phyloP scores from a whole-genome alignment of 2,329 filamentous ascomycete genomes.

The Dothideomycetidae sp. region DNA sequence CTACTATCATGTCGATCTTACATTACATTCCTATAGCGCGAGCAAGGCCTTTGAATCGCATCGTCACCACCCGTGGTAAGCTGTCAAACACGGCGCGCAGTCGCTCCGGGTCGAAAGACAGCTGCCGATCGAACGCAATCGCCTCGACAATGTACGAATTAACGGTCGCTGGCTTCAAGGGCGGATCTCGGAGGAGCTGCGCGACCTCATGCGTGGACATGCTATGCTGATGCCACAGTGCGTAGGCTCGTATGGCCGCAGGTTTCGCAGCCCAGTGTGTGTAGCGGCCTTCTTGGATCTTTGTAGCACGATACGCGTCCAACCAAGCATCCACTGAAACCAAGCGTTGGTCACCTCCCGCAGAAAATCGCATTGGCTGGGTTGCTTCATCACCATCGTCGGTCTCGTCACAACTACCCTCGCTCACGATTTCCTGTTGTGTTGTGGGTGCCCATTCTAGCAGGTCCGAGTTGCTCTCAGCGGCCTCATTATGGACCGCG shows the following conservation, averaged over 20 bases:
- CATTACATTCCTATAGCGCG: conserved; percentile 9
- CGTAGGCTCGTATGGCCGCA: conserved; percentile 43
- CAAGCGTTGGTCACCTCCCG: conserved; percentile 9
- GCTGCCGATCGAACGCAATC: conserved; percentile 33
- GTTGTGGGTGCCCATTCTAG: conserved; percentile 11
- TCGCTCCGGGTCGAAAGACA: conserved; percentile 33
- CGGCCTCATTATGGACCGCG: neutral
- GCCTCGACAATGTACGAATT: conserved; percentile 45
- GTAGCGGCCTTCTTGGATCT: neutral
- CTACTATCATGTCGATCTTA: too few relatives aligned
- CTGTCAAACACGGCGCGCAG: conserved; percentile 15
- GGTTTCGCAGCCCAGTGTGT: neutral
- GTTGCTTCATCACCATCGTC: conserved; percentile 16
- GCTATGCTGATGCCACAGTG: conserved; percentile 46
- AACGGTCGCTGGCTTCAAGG: conserved; percentile 43
- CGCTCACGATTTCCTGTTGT: conserved; percentile 12
- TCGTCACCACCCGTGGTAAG: conserved; percentile 15
- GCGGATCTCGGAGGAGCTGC: conserved; percentile 43
- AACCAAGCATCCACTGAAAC: conserved; percentile 14
- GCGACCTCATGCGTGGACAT: conserved; percentile 39
- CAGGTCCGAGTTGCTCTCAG: conserved; percentile 5
- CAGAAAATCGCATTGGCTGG: too few relatives aligned
- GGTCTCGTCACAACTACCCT: conserved; percentile 18
- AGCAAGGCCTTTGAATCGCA: conserved; percentile 13
- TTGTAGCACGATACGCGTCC: conserved; percentile 7